Evolutionary conservation across 495 filamentous ascomycete genomes (phyloP).

Genomic region (Daldinia bambusicola): DNA sequence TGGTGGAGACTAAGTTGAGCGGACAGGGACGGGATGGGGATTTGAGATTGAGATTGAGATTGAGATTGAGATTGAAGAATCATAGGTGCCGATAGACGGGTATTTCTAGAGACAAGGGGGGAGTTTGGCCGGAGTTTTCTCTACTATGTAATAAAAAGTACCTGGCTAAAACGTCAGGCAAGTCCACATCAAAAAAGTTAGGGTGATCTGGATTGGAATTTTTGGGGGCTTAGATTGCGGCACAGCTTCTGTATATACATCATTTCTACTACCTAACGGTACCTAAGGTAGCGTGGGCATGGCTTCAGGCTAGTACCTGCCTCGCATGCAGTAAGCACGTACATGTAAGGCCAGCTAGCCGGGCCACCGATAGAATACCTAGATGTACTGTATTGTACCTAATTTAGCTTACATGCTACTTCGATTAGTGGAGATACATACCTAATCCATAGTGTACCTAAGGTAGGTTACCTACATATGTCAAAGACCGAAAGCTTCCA

Average conservation of each 20-base stretch:
- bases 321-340: constrained; percentile 27
- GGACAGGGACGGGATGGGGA: neutral
- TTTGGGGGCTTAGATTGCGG: constrained; percentile 46
- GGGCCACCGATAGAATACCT: neutral
- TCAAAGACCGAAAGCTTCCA: neutral
- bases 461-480: neutral
- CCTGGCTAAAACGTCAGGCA: too few relatives aligned
- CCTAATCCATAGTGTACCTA: neutral
- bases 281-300: neutral
- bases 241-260: constrained; percentile 41
- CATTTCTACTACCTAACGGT: constrained; percentile 17
- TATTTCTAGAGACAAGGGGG: constrained; percentile 22
- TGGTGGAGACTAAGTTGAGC: constrained; percentile 20
- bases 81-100: constrained; percentile 2
- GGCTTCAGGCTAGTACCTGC: constrained; percentile 8
- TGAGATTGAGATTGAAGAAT: neutral
- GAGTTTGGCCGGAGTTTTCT: constrained; percentile 8
- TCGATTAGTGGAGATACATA: too few relatives aligned
- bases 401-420: too few relatives aligned
- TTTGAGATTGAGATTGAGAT: too few relatives aligned
- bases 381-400: too few relatives aligned
- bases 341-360: constrained; percentile 7
- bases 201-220: constrained; percentile 35
- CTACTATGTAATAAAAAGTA: neutral
- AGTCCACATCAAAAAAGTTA: constrained; percentile 2